Conservation (phyloP, 1,139 yeast genomes). For the Komagataea norvegica region DNA sequence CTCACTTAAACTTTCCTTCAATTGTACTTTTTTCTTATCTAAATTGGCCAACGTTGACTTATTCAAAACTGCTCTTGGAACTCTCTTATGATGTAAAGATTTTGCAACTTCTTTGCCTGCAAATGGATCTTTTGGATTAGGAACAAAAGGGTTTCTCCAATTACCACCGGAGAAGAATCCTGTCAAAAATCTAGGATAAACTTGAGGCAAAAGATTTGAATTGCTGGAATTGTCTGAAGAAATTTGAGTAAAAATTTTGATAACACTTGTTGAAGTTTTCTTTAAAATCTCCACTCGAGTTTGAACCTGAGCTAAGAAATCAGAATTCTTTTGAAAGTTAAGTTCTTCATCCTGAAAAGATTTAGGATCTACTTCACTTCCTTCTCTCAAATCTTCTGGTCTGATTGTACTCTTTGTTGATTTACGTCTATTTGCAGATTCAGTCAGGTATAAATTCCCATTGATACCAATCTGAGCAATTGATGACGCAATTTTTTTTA, state of each 20-base stretch:
- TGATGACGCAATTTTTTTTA: constrained; percentile 47
- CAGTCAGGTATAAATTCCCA: constrained; percentile 49
- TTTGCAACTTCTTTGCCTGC: constrained; percentile 23
- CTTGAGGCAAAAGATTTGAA: constrained; percentile 48
- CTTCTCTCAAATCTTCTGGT: constrained; percentile 6
- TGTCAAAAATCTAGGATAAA: constrained; percentile 60
- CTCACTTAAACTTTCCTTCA: constrained; percentile 38
- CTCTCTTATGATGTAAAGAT: constrained; percentile 22
- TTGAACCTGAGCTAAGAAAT: constrained; percentile 21
- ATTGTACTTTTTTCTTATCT: constrained; percentile 35
- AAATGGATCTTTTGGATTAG: constrained; percentile 31
- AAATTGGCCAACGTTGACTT: constrained; percentile 42
- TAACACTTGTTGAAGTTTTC: constrained; percentile 19
- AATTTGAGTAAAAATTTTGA: constrained; percentile 25
- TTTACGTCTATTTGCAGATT: constrained; percentile 22
- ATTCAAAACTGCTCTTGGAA: constrained; percentile 45
- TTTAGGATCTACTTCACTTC: constrained; percentile 2
- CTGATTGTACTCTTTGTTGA: constrained; percentile 28
- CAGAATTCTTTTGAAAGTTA: constrained; percentile 20
- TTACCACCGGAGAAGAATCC: constrained; percentile 70
- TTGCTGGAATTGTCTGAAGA: constrained; percentile 24
- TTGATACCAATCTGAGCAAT: constrained; percentile 58
- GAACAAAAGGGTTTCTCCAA: constrained; percentile 65
- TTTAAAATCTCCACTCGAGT: constrained; percentile 20
- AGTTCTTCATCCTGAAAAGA: constrained; percentile 8